These are phyloP conservation scores for Chrysoporthe deuterocubensis DNA, from an alignment of 2,329 filamentous ascomycete genomes.

Conservation along the genomic window DNA sequence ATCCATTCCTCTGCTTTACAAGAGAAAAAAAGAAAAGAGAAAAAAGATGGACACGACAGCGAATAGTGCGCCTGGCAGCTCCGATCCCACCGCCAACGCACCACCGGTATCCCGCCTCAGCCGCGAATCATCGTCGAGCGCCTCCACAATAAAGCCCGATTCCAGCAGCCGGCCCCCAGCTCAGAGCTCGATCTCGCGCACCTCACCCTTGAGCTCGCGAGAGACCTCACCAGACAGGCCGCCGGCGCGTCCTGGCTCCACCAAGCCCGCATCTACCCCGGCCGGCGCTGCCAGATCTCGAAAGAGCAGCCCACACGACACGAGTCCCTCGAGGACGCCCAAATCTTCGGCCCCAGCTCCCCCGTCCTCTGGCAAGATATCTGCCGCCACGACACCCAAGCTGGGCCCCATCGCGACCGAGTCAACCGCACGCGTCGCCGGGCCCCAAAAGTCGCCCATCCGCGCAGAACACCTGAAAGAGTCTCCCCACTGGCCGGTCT, in stretches of 20 bases:
- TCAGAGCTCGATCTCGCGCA: slow-evolving; percentile 31
- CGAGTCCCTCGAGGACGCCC: slow-evolving; percentile 62
- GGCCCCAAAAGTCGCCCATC: slow-evolving; percentile 64
- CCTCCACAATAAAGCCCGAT: slow-evolving; percentile 33
- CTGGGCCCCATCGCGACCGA: slow-evolving; percentile 67
- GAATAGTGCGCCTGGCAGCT: slow-evolving; percentile 37
- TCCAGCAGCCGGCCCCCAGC: slow-evolving; percentile 30
- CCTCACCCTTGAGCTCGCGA: slow-evolving; percentile 43
- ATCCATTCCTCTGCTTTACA: slow-evolving; percentile 16
- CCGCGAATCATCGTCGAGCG: slow-evolving; percentile 34
- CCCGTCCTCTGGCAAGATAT: slow-evolving; percentile 68
- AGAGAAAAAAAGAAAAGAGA: background rate
- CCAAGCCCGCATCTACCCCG: slow-evolving; percentile 39
- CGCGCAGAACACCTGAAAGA: slow-evolving; percentile 55
- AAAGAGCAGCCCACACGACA: slow-evolving; percentile 67
- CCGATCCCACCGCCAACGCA: slow-evolving; percentile 30
- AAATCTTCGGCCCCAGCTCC: slow-evolving; percentile 61
- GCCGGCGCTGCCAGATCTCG: slow-evolving; percentile 56
- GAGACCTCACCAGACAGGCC: slow-evolving; percentile 54
- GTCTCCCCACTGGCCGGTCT: slow-evolving; percentile 74
- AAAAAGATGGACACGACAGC: slow-evolving; percentile 42
- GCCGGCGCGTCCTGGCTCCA: slow-evolving; percentile 39
- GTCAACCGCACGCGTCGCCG: slow-evolving; percentile 61
- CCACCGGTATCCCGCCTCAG: slow-evolving; percentile 33
- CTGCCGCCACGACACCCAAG: slow-evolving; percentile 68